Evolutionary conservation across 148 eudicot genomes (phyloP).

Genomic region (Suaeda aralocaspica): DNA sequence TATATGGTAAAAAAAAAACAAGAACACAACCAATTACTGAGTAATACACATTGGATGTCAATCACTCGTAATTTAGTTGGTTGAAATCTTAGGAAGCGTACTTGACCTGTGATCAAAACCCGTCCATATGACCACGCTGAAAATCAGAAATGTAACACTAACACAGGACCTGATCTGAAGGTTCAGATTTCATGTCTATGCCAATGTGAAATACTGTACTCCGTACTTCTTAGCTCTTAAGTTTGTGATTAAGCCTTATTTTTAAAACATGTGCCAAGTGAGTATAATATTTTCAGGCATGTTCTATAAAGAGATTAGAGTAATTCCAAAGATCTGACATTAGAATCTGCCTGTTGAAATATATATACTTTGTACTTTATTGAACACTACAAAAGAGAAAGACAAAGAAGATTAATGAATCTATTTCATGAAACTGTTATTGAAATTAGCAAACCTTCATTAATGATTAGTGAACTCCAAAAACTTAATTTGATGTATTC

Average conservation of each 20-base stretch:
- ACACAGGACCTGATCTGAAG: background rate
- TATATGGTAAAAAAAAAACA: too few species aligned
- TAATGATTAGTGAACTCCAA: background rate
- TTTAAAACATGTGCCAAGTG: slow-evolving; percentile 16
- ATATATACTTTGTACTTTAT: slow-evolving; percentile 18
- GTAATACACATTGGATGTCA: too few species aligned
- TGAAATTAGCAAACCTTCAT: background rate
- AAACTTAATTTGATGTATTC: background rate
- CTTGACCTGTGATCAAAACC: too few species aligned
- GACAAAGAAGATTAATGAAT: background rate
- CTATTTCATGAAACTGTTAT: background rate
- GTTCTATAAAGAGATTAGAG: background rate
- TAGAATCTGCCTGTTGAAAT: slow-evolving; percentile 9
- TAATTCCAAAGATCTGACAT: slow-evolving; percentile 15
- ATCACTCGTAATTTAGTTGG: too few species aligned
- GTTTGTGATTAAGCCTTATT: background rate
- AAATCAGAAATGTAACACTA: too few species aligned
- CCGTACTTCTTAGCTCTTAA: too few species aligned
- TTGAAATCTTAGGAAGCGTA: too few species aligned
- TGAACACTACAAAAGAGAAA: slow-evolving; percentile 22
- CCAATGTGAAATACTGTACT: too few species aligned
- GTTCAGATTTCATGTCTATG: background rate
- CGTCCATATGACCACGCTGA: too few species aligned
- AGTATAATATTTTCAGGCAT: slow-evolving; percentile 17
- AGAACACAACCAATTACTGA: too few species aligned